Evolutionary conservation across 1,284 basidiomycete species (phyloP).

Genomic region (Flammula alnicola): DNA sequence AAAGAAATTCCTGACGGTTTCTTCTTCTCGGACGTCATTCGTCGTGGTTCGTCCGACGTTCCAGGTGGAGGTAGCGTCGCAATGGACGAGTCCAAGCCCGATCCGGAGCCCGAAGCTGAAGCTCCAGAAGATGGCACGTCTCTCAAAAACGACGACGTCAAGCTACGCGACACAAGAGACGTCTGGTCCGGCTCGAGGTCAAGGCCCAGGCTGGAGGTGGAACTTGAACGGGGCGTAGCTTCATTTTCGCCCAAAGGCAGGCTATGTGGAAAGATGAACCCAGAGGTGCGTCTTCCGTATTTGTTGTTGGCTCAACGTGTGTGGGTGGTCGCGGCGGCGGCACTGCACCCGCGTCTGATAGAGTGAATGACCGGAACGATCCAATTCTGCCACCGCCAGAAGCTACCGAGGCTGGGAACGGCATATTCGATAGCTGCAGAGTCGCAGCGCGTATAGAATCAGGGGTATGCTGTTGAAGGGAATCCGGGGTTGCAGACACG

Average conservation of each 20-base stretch:
- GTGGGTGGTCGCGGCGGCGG: not conserved
- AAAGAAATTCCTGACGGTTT: slow-evolving; percentile 16
- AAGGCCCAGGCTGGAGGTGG: slow-evolving; percentile 19
- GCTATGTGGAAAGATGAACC: slow-evolving; percentile 16
- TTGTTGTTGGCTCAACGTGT: too few species aligned
- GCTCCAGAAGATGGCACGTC: slow-evolving; percentile 19
- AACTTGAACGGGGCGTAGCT: slow-evolving; percentile 4
- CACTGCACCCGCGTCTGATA: not conserved
- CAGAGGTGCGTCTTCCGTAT: slow-evolving; percentile 2
- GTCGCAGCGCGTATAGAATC: slow-evolving; percentile 68
- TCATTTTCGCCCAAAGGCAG: not conserved
- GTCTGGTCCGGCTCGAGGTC: slow-evolving; percentile 21
- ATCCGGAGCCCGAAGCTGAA: slow-evolving; percentile 16
- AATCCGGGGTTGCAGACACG: slow-evolving; percentile 16
- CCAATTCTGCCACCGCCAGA: slow-evolving; percentile 12
- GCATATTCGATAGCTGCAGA: slow-evolving; percentile 63
- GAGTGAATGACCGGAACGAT: slow-evolving; percentile 27
- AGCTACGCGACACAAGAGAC: slow-evolving; percentile 19
- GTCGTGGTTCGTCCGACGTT: slow-evolving; percentile 9
- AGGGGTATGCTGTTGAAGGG: slow-evolving; percentile 48
- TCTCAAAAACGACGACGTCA: slow-evolving; percentile 22
- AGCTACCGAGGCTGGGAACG: slow-evolving; percentile 37
- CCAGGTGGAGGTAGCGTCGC: slow-evolving; percentile 18
- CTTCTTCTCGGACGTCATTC: slow-evolving; percentile 7
- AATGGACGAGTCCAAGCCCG: slow-evolving; percentile 21